A percentile compares a stretch with the other conserved stretches of the same genome.
These are phyloP conservation scores for Croton setiger DNA, from an alignment of 441 rosid species.

Conservation along the genomic window DNA sequence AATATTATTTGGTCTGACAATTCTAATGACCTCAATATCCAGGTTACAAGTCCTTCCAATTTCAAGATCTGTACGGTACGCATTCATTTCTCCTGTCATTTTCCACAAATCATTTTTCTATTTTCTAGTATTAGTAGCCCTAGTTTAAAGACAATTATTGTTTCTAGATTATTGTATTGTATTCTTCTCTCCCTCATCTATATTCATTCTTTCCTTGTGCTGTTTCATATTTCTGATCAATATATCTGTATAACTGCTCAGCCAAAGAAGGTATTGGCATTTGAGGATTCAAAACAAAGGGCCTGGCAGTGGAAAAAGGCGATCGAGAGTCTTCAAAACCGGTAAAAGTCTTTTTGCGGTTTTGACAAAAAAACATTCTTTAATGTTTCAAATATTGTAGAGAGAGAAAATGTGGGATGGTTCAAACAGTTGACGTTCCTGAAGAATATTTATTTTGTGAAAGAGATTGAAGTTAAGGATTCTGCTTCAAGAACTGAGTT, in stretches of 20 bases:
- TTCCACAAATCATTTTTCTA: not conserved
- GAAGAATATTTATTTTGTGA: slow-evolving; percentile 26
- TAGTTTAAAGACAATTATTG: not conserved
- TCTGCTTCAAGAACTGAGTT: slow-evolving; percentile 21
- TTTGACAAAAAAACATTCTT: slow-evolving; percentile 22
- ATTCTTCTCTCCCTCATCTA: not conserved
- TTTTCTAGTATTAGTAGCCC: not conserved
- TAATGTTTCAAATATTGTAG: slow-evolving; percentile 21
- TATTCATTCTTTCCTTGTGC: not conserved
- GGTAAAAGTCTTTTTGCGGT: slow-evolving; percentile 29
- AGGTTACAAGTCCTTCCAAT: slow-evolving; percentile 68
- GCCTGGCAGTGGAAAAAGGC: slow-evolving; percentile 98
- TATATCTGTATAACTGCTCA: slow-evolving; percentile 30
- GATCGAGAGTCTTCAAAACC: slow-evolving; percentile 85
- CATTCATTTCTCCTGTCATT: slow-evolving; percentile 7
- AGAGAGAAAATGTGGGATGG: slow-evolving; percentile 18
- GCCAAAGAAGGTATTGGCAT: slow-evolving; percentile 92
- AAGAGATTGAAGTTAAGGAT: slow-evolving; percentile 26
- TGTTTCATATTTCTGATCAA: slow-evolving; percentile 16
- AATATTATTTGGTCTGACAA: slow-evolving; percentile 93
- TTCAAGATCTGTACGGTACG: slow-evolving; percentile 94
- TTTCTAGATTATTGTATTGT: slow-evolving; percentile 4
- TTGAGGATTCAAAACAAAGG: slow-evolving; percentile 90
- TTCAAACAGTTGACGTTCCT: slow-evolving; percentile 9
- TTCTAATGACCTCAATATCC: slow-evolving; percentile 77